Evolutionary conservation across 768 basidiomycete genomes (phyloP).

Genomic region (Macrolepiota albuminosa): DNA sequence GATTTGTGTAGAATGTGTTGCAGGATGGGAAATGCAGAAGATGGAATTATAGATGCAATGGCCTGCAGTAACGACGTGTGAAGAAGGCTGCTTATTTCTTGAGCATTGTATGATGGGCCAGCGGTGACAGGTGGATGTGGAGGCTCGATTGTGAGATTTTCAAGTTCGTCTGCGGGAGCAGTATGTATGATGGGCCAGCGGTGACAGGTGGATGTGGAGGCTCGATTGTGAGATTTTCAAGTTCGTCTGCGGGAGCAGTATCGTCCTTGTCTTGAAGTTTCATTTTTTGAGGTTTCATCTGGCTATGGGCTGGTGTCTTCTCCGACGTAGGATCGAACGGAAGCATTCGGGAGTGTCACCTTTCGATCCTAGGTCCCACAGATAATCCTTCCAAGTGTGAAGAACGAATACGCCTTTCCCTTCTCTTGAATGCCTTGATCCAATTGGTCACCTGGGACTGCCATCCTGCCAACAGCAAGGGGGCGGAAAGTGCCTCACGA

Average conservation of each 20-base stretch:
- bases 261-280: not conserved
- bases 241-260: conserved; percentile 1
- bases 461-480: conserved; percentile 74
- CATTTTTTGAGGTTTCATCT: conserved; percentile 16
- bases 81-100: conserved; percentile 56
- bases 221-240: conserved; percentile 9
- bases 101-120: conserved; percentile 22
- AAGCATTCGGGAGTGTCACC: conserved; percentile 45
- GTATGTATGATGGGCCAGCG: conserved; percentile 16
- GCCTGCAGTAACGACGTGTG: conserved; percentile 62
- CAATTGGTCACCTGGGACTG: conserved; percentile 46
- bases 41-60: conserved; percentile 42
- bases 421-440: conserved; percentile 41
- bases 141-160: conserved; percentile 7
- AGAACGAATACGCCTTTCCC: conserved; percentile 75
- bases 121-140: not conserved
- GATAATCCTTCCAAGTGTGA: conserved; percentile 73
- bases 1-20: conserved; percentile 73
- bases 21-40: conserved; percentile 68
- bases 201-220: not conserved
- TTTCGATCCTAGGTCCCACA: conserved; percentile 74
- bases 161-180: conserved; percentile 6
- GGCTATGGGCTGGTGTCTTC: conserved; percentile 1
- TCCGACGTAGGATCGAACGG: conserved; percentile 16
- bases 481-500: conserved; percentile 38